Percentiles rank a stretch among this genome's conserved stretches.
These are phyloP conservation scores for Botrytis paeoniae DNA, from an alignment of 2,329 filamentous ascomycete genomes.

Conservation along the genomic window DNA sequence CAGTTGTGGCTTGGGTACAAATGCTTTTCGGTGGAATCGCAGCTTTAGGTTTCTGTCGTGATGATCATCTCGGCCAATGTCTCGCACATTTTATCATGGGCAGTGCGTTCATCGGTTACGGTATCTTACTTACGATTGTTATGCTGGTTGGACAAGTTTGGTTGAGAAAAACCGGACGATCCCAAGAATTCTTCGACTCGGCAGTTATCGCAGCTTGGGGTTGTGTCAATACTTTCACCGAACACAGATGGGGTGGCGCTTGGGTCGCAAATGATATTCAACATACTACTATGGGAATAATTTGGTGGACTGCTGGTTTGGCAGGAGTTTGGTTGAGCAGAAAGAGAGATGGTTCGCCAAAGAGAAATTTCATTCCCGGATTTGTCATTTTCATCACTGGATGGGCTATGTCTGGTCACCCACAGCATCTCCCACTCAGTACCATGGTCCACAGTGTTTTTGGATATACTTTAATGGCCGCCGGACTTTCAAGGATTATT, in stretches of 20 bases:
- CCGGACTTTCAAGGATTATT: slow-evolving; percentile 77
- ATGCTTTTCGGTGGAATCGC: slow-evolving; percentile 97
- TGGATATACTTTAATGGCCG: slow-evolving; percentile 92
- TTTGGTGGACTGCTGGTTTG: slow-evolving; percentile 95
- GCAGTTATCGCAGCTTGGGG: slow-evolving; percentile 91
- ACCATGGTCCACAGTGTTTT: slow-evolving; percentile 87
- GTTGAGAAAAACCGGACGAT: slow-evolving; percentile 77
- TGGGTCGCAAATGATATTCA: slow-evolving; percentile 96
- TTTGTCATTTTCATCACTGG: slow-evolving; percentile 91
- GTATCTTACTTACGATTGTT: slow-evolving; percentile 79
- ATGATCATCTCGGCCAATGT: slow-evolving; percentile 88
- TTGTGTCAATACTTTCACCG: slow-evolving; percentile 96
- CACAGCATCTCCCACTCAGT: slow-evolving; percentile 78
- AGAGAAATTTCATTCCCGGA: slow-evolving; percentile 88
- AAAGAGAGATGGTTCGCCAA: slow-evolving; percentile 77
- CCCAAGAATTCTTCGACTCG: slow-evolving; percentile 96
- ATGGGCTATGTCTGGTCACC: slow-evolving; percentile 92
- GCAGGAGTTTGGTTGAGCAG: slow-evolving; percentile 89
- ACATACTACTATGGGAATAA: slow-evolving; percentile 98
- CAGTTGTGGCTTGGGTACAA: slow-evolving; percentile 83
- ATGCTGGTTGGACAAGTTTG: slow-evolving; percentile 85
- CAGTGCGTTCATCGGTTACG: slow-evolving; percentile 91
- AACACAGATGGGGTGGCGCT: slow-evolving; percentile 84
- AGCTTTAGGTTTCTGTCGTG: slow-evolving; percentile 85
- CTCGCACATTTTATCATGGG: slow-evolving; percentile 99